Evolutionary conservation across 257 asterid genomes (phyloP), one percentile per base, ranked within the genome.

Genomic region (Echium plantagineum): DNA sequence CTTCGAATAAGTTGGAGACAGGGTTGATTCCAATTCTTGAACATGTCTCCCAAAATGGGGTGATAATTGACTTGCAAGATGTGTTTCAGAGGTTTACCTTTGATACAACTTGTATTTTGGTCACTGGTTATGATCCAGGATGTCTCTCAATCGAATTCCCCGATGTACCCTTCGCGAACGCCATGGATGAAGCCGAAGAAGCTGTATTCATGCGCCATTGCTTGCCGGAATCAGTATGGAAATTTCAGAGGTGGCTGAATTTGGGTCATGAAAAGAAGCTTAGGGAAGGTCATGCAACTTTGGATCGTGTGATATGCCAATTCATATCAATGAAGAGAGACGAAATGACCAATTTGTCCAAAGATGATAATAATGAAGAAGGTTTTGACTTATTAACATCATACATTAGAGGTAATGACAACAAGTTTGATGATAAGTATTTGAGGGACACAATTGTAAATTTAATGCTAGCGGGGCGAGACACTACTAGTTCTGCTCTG

Each of bases 391-490:
- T 85, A 73, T 59, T 85, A 19, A 76, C 89, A 24, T 77, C 82
- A 18, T 82, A 75, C 62, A 77, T 85, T 16, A 63, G 20, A 21
- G 79, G 74, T 5, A 80, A 63, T 5, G 56, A 16, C 66, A 53
- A 65, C 16, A 59, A 57, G n/a, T 53, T 56, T 21, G 74, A 72
- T 24, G 75, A 78, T n/a, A 63, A 57, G 69, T 82, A 74, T 73
- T 59, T 85, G 69, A 76, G 94, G 63, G 94, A 85, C 30, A 78
- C 83, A 3, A 65, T 82, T 30, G 59, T 85, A 65, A 85, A 82
- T 52, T 64, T 82, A 0, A 81, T 85, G 89, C 76, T 85, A 15
- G 94, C 94, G 0, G 89, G 89, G n/a, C 68, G 89, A 7, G 89
- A 85, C 78, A 82, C 94, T 0, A 81, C 82, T 0, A 85, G 94